Percentiles rank a stretch among this genome's conserved stretches.
Evolutionary conservation across 805 yeast species (phyloP).

Genomic region (Aciculoconidium aculeatum): DNA sequence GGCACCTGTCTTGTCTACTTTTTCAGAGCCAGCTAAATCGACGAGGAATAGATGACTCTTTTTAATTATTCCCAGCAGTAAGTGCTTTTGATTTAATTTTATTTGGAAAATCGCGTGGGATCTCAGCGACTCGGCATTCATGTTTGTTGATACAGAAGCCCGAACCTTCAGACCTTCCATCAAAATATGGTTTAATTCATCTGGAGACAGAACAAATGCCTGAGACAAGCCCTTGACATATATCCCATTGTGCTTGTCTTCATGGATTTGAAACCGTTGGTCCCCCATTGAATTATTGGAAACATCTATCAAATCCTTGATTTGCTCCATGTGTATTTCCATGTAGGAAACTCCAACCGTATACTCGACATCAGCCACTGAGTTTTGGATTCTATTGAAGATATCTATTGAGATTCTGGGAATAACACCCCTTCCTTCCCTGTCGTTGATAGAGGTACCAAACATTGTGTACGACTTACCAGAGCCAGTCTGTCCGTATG

Average conservation of each 20-base stretch:
- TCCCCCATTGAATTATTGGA: constrained; percentile 10
- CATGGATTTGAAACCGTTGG: constrained; percentile 49
- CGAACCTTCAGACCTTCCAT: constrained; percentile 53
- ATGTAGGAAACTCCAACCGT: constrained; percentile 65
- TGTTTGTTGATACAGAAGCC: constrained; percentile 54
- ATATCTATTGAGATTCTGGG: constrained; percentile 67
- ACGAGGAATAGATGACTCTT: constrained; percentile 65
- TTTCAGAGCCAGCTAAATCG: constrained; percentile 87
- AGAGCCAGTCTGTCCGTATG: constrained; percentile 77
- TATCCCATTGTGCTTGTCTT: constrained; percentile 58
- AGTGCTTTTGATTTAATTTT: constrained; percentile 54
- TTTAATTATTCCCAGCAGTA: constrained; percentile 50
- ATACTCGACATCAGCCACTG: constrained; percentile 49
- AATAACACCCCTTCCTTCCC: constrained; percentile 52
- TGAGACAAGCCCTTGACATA: constrained; percentile 67
- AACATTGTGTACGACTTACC: constrained; percentile 77
- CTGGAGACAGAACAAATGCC: constrained; percentile 50
- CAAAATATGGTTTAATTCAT: constrained; percentile 55
- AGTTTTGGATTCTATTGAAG: constrained; percentile 46
- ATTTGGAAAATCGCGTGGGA: constrained; percentile 78
- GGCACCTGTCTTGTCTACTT: constrained; percentile 72
- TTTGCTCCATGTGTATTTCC: constrained; percentile 78
- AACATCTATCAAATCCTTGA: constrained; percentile 60
- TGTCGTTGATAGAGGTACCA: constrained; percentile 40
- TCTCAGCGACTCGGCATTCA: constrained; percentile 71